Evolutionary conservation across 495 filamentous ascomycete genomes (phyloP), one percentile per base, ranked within the genome.

Genomic region (Aspergillus diversus): DNA sequence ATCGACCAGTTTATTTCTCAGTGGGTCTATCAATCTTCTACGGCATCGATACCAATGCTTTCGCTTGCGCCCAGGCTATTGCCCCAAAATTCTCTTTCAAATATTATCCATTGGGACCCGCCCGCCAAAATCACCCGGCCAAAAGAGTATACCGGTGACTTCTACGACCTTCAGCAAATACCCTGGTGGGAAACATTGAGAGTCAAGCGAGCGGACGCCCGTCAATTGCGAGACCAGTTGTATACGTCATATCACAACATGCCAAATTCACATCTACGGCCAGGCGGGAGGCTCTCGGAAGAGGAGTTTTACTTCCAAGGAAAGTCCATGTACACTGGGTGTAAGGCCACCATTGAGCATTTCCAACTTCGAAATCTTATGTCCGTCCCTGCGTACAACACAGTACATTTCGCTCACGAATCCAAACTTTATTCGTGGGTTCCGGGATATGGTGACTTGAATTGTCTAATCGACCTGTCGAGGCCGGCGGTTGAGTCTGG

Each of bases 361-460:
- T 97, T 96, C 67, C 94, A 98, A 68, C 84, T 97, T 15, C 90
- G 94, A 52, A 94, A 97, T 71, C 75, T 95, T 2, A 81, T 98
- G 61, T 88, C 88, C 3, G 84, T 87, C 53, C 84, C 87, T 16
- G 90, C 89, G 9, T 87, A 88, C 47, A 89, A 90, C 52, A 87
- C 91, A 52, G 77, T 91, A 43, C 93, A 90, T 73, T 97, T 96
- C 72, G 87, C 92, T 32, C 81, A 81, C 32, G 78, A 80, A 60
- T 84, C 81, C 16, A 82, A 82, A 55, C 76, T 96, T 9, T 70
- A 71, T 43, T 76, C 79, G 0, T 81, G 79, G 79, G 68, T 69
- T 2, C 79, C 79, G 0, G 69, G 59, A 5, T 75, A 78, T 48
- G 69, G 78, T 50, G 75, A 77, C 8, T 66, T 77, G 16, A 73